Evolutionary conservation across 129 eudicot genomes (phyloP).

Genomic region (Helichrysum umbraculigerum): DNA sequence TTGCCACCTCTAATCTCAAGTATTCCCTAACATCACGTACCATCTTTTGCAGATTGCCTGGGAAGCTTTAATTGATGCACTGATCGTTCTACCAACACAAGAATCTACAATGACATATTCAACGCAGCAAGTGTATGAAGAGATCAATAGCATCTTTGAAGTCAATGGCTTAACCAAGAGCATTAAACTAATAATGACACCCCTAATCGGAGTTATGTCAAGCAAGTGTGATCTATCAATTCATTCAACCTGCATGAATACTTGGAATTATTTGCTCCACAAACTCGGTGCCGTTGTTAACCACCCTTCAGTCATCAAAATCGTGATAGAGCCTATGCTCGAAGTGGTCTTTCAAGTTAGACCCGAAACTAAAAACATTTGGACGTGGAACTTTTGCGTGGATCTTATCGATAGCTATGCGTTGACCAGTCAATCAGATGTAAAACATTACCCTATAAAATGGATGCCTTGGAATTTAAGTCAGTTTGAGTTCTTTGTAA

Average conservation of each 20-base stretch:
- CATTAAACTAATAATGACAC: constrained; percentile 83
- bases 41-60: constrained; percentile 65
- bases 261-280: constrained; percentile 89
- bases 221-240: constrained; percentile 65
- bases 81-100: constrained; percentile 44
- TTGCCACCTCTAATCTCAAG: background rate
- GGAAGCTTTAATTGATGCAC: constrained; percentile 86
- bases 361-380: constrained; percentile 53
- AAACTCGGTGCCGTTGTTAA: constrained; percentile 56
- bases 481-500: constrained; percentile 58
- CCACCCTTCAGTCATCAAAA: constrained; percentile 43
- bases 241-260: constrained; percentile 65
- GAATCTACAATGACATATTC: constrained; percentile 21
- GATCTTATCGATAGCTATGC: constrained; percentile 55
- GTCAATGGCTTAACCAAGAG: constrained; percentile 44
- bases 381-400: constrained; percentile 57
- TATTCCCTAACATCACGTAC: background rate
- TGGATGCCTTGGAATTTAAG: constrained; percentile 62
- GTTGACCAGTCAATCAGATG: constrained; percentile 37
- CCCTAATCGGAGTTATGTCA: constrained; percentile 70
- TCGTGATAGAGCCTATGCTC: constrained; percentile 64
- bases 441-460: constrained; percentile 44
- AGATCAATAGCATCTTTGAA: constrained; percentile 32
- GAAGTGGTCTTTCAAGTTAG: constrained; percentile 51
- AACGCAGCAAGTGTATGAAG: constrained; percentile 21